phyloP scores from a whole-genome alignment of 2,329 filamentous ascomycete species.

The Purpureocillium lavendulum region DNA sequence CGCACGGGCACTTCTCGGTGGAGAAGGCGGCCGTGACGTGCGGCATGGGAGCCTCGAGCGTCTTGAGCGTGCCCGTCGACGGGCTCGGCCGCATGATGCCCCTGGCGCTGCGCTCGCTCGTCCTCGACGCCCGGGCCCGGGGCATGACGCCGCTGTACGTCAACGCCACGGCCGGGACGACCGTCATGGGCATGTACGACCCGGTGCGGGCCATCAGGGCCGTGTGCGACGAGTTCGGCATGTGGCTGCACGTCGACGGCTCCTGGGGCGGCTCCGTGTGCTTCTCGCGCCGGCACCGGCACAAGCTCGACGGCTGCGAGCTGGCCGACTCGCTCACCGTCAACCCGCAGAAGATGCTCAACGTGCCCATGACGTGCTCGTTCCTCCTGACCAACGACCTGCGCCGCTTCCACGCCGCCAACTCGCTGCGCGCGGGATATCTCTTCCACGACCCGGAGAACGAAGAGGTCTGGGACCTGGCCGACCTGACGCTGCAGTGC shows the following conservation, averaged over 20 bases:
- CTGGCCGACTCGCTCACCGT: slow-evolving; percentile 75
- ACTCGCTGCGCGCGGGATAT: slow-evolving; percentile 80
- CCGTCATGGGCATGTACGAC: slow-evolving; percentile 83
- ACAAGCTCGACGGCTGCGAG: slow-evolving; percentile 60
- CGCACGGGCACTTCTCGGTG: slow-evolving; percentile 85
- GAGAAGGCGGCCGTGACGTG: slow-evolving; percentile 86
- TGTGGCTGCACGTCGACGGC: slow-evolving; percentile 91
- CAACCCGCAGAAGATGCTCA: slow-evolving; percentile 97
- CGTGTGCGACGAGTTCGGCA: slow-evolving; percentile 59
- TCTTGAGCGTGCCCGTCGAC: slow-evolving; percentile 69
- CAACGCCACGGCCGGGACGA: slow-evolving; percentile 90
- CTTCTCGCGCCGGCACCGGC: slow-evolving; percentile 57
- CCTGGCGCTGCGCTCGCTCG: slow-evolving; percentile 50
- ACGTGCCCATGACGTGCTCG: slow-evolving; percentile 80
- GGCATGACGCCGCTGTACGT: slow-evolving; percentile 85
- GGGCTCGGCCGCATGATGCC: slow-evolving; percentile 61
- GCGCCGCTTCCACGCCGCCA: slow-evolving; percentile 67
- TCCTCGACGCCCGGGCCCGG: slow-evolving; percentile 52
- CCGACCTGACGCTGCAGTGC: slow-evolving; percentile 87
- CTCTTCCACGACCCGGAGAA: slow-evolving; percentile 58
- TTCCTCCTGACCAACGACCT: slow-evolving; percentile 77
- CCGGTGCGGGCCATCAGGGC: slow-evolving; percentile 61
- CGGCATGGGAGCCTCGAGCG: slow-evolving; percentile 67
- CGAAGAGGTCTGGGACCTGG: slow-evolving; percentile 73
- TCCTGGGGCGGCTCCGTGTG: slow-evolving; percentile 81